Percentiles rank a stretch among this genome's conserved stretches.
Conservation (phyloP, 2,329 filamentous ascomycete genomes). For the Sporothrix pseudoabietina region DNA sequence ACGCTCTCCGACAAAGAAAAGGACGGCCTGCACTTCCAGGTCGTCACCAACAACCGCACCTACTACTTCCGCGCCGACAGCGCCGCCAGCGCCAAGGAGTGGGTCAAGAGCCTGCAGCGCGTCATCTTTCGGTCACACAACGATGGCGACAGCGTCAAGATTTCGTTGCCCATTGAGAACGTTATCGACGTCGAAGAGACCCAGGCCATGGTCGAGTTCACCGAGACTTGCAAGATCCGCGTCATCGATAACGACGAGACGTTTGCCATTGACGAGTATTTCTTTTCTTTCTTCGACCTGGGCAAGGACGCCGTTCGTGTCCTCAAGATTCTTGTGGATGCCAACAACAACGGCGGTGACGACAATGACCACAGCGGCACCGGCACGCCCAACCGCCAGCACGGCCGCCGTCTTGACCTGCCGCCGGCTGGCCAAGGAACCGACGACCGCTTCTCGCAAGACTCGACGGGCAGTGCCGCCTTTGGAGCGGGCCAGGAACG, state of each 20-base stretch:
- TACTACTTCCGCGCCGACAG: constrained; percentile 92
- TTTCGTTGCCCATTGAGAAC: constrained; percentile 84
- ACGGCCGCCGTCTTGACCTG: constrained; percentile 16
- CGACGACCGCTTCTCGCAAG: constrained; percentile 29
- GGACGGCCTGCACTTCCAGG: constrained; percentile 74
- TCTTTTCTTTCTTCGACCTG: constrained; percentile 91
- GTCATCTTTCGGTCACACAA: constrained; percentile 96
- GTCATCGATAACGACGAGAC: constrained; percentile 94
- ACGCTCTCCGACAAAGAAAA: constrained; percentile 65
- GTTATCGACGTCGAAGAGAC: constrained; percentile 92
- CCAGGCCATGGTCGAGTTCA: constrained; percentile 78
- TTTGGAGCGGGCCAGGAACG: constrained; percentile 33
- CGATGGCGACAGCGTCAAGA: constrained; percentile 95
- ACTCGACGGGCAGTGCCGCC: constrained; percentile 23
- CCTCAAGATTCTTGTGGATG: constrained; percentile 70
- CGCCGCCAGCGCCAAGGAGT: constrained; percentile 84
- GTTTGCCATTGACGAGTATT: constrained; percentile 96
- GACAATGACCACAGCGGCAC: background rate
- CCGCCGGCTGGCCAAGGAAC: constrained; percentile 9
- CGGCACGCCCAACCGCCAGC: constrained; percentile 10
- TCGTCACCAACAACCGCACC: constrained; percentile 78
- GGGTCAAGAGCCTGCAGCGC: constrained; percentile 90
- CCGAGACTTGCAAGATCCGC: constrained; percentile 89
- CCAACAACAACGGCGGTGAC: constrained; percentile 46
- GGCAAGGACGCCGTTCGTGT: constrained; percentile 82